Conservation (phyloP, 106 monocot species). For the Gastrodia elata region DNA sequence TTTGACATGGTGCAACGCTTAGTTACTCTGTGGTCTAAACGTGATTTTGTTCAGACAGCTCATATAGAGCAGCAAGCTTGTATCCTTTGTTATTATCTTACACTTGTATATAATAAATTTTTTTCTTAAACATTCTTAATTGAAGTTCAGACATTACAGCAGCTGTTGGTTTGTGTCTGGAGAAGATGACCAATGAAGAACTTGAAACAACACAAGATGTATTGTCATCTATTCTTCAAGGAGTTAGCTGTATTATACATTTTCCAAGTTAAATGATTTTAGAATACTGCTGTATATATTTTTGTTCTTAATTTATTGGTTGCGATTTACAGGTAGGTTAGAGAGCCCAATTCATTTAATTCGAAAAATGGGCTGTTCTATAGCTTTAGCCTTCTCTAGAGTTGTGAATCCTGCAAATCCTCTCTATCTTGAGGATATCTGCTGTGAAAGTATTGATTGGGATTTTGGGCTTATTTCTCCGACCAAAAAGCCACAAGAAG, state of each 20-base stretch:
- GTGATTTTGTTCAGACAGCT: slow-evolving; percentile 78
- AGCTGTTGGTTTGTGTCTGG: slow-evolving; percentile 73
- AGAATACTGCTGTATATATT: background rate
- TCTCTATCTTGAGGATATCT: slow-evolving; percentile 82
- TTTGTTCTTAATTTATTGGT: slow-evolving; percentile 9
- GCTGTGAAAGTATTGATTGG: slow-evolving; percentile 70
- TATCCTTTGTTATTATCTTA: slow-evolving; percentile 42
- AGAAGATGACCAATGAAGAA: slow-evolving; percentile 77
- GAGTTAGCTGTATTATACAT: slow-evolving; percentile 80
- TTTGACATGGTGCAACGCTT: slow-evolving; percentile 39
- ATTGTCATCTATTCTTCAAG: slow-evolving; percentile 82
- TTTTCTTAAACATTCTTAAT: slow-evolving; percentile 18
- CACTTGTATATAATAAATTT: background rate
- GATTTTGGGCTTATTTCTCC: slow-evolving; percentile 62
- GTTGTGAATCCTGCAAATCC: slow-evolving; percentile 88
- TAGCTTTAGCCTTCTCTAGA: slow-evolving; percentile 90
- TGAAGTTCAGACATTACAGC: slow-evolving; percentile 70
- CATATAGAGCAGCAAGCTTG: slow-evolving; percentile 94
- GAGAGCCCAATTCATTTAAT: slow-evolving; percentile 89
- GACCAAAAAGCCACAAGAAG: slow-evolving; percentile 12
- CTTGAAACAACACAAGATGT: slow-evolving; percentile 66
- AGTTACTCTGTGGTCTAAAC: slow-evolving; percentile 63
- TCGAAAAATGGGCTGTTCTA: slow-evolving; percentile 80
- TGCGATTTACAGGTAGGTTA: slow-evolving; percentile 59
- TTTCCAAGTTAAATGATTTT: background rate